Evolutionary conservation across 2,329 filamentous ascomycete species (phyloP).

Genomic region (Colletotrichum acutatum): DNA sequence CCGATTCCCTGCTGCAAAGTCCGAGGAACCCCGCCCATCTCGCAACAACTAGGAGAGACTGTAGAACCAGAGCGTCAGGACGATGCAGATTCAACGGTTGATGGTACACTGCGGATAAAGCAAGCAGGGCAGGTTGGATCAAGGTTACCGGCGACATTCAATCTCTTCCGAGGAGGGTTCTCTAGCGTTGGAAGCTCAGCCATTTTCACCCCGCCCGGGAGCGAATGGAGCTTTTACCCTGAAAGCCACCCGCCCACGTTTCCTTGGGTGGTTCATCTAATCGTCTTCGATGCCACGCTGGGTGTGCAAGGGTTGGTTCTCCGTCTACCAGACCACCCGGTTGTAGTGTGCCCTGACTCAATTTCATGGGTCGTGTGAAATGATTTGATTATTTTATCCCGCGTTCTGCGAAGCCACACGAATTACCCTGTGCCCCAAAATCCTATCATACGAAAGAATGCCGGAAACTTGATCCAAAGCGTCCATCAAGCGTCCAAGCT

Average conservation of each 20-base stretch:
- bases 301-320: not conserved
- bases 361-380: not conserved
- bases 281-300: not conserved
- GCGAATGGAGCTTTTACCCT: not conserved
- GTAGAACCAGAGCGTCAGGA: not conserved
- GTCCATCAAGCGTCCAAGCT: not conserved
- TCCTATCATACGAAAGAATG: slow-evolving; percentile 13
- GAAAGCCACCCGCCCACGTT: not conserved
- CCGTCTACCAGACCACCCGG: not conserved
- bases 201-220: not conserved
- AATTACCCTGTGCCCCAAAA: not conserved
- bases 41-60: not conserved
- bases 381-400: not conserved
- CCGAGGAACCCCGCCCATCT: not conserved
- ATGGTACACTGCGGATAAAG: not conserved
- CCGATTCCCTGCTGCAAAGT: slow-evolving; percentile 11
- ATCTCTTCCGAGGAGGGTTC: not conserved
- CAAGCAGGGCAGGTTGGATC: not conserved
- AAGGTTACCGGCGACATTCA: not conserved
- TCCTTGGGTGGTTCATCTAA: not conserved
- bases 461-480: slow-evolving; percentile 18
- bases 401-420: not conserved
- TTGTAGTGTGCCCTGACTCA: not conserved
- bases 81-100: not conserved
- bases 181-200: slow-evolving; percentile 9